Percentiles rank a stretch among this genome's conserved stretches.
Conservation (phyloP, 768 basidiomycete species). For the Porpolomopsis calyptriformis region DNA sequence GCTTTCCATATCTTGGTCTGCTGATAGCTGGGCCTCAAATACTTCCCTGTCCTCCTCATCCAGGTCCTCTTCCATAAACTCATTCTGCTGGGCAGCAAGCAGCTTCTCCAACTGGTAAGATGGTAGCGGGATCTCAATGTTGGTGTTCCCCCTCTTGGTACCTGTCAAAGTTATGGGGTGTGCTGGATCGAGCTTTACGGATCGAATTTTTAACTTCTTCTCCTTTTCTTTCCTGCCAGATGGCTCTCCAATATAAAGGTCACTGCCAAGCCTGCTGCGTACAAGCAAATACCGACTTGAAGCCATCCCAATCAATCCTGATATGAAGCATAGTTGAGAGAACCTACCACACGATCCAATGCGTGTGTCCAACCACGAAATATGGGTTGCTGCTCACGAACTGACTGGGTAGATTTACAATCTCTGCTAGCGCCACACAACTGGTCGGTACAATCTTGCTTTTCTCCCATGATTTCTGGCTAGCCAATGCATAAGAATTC, state of each 20-base stretch:
- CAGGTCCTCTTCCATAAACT: slow-evolving; percentile 32
- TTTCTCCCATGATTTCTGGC: slow-evolving; percentile 37
- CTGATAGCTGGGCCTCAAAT: slow-evolving; percentile 23
- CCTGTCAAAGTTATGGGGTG: slow-evolving; percentile 31
- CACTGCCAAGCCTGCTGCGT: too few species aligned
- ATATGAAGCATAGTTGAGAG: not conserved
- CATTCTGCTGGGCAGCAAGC: slow-evolving; percentile 28
- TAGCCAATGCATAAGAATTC: slow-evolving; percentile 28
- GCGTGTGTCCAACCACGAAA: slow-evolving; percentile 51
- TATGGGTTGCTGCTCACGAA: slow-evolving; percentile 45
- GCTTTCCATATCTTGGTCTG: slow-evolving; percentile 14
- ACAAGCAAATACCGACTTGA: slow-evolving; percentile 55
- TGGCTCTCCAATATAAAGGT: too few species aligned
- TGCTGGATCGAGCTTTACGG: slow-evolving; percentile 39
- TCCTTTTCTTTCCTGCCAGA: too few species aligned
- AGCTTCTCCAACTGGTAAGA: slow-evolving; percentile 42
- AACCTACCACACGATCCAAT: slow-evolving; percentile 61
- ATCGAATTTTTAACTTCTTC: slow-evolving; percentile 20
- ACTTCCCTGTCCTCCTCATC: slow-evolving; percentile 43
- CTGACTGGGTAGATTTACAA: slow-evolving; percentile 47
- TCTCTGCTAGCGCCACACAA: slow-evolving; percentile 53
- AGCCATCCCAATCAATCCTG: not conserved
- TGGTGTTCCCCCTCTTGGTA: slow-evolving; percentile 8
- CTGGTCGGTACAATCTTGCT: slow-evolving; percentile 35
- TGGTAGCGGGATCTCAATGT: slow-evolving; percentile 48